Evolutionary conservation across 305 asterid species (phyloP).

Genomic region (Euphrasia arctica): DNA sequence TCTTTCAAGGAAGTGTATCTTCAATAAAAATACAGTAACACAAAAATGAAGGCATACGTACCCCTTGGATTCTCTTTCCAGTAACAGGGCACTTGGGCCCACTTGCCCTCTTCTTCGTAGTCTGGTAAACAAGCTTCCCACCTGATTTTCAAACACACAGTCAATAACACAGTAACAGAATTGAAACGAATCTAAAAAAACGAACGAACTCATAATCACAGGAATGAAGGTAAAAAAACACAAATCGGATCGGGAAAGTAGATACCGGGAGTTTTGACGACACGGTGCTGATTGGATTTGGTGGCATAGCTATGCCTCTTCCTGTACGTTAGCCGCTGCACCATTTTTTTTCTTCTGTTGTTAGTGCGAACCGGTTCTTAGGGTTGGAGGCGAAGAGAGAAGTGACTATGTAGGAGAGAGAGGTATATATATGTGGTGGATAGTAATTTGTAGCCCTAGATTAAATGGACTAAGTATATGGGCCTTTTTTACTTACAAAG

Average conservation of each 20-base stretch:
- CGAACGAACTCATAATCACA: neutral
- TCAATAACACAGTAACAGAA: neutral
- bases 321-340: slow-evolving; percentile 53
- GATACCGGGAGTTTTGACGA: slow-evolving; percentile 61
- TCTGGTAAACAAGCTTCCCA: slow-evolving; percentile 42
- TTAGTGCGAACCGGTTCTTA: neutral
- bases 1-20: neutral
- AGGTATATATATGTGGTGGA: slow-evolving; percentile 23
- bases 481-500: too few relatives aligned
- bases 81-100: slow-evolving; percentile 54
- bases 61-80: slow-evolving; percentile 55
- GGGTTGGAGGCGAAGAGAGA: slow-evolving; percentile 19
- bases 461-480: slow-evolving; percentile 21
- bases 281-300: slow-evolving; percentile 54
- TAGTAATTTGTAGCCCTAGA: slow-evolving; percentile 35
- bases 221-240: neutral
- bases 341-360: slow-evolving; percentile 34
- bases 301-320: slow-evolving; percentile 61
- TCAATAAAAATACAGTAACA: neutral
- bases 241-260: neutral
- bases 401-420: neutral
- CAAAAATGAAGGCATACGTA: slow-evolving; percentile 10
- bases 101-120: slow-evolving; percentile 48
- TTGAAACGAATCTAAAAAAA: neutral
- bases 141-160: slow-evolving; percentile 26